Evolutionary conservation across 768 basidiomycete genomes (phyloP).

Genomic region (Porphyrellus cyaneotinctus): DNA sequence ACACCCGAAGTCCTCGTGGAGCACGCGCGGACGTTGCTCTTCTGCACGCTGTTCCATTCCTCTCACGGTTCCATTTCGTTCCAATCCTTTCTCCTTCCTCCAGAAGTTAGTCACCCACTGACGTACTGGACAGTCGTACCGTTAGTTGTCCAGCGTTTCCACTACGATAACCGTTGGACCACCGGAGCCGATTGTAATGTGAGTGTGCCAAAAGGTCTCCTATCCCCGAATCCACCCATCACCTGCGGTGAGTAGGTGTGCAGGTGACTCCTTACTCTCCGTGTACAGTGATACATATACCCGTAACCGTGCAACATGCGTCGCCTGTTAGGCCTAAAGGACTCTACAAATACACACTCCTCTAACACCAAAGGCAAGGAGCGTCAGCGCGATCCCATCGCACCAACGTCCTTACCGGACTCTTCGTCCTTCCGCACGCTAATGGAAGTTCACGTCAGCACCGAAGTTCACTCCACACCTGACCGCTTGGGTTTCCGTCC

Average conservation of each 20-base stretch:
- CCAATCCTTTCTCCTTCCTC: neutral
- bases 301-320: conserved; percentile 25
- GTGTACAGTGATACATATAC: conserved; percentile 9
- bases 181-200: conserved; percentile 8
- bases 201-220: conserved; percentile 5
- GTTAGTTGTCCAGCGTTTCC: neutral
- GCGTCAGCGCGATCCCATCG: conserved; percentile 12
- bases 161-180: conserved; percentile 1
- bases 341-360: conserved; percentile 10
- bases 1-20: conserved; percentile 10
- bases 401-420: conserved; percentile 5
- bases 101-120: neutral
- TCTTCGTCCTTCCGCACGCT: conserved; percentile 1
- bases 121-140: neutral
- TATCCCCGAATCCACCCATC: conserved; percentile 9
- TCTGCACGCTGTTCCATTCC: conserved; percentile 9
- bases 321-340: conserved; percentile 30
- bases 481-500: conserved; percentile 16
- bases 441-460: conserved; percentile 29
- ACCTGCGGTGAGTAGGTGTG: conserved; percentile 19
- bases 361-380: conserved; percentile 25
- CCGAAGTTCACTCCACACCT: conserved; percentile 25
- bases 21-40: conserved; percentile 11
- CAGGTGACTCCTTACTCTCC: conserved; percentile 14
- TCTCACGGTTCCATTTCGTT: conserved; percentile 8